Conservation (phyloP, 176 grass and related monocot genomes). For the Urochloa ruziziensis region DNA sequence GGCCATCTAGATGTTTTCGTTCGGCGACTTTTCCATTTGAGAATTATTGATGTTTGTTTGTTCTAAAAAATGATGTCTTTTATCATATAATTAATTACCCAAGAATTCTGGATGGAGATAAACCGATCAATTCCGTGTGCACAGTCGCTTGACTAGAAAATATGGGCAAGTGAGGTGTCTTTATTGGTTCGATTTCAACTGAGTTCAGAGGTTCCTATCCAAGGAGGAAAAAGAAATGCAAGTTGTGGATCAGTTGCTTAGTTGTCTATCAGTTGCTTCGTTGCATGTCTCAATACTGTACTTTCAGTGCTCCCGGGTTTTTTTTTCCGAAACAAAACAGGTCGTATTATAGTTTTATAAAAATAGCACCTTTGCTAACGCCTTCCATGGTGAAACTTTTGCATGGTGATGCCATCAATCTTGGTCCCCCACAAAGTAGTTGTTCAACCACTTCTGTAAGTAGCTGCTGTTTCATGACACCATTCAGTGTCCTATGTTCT, state of each 20-base stretch:
- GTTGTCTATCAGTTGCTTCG: not conserved
- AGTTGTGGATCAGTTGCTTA: not conserved
- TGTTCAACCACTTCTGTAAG: conserved; percentile 41
- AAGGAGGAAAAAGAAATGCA: not conserved
- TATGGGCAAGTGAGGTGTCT: not conserved
- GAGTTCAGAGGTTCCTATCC: not conserved
- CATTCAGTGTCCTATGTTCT: conserved; percentile 19
- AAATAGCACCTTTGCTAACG: not conserved
- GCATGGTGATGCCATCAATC: conserved; percentile 7
- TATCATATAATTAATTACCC: not conserved
- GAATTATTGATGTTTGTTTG: not conserved
- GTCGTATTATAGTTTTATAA: too few relatives aligned
- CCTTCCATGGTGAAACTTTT: conserved; percentile 9
- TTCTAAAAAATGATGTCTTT: not conserved
- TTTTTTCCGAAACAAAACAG: not conserved
- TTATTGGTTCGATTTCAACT: not conserved
- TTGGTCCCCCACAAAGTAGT: conserved; percentile 20
- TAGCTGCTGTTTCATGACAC: conserved; percentile 30
- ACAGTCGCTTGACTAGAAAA: not conserved
- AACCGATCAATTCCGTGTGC: not conserved
- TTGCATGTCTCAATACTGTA: not conserved
- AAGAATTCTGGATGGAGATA: not conserved
- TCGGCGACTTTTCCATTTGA: not conserved
- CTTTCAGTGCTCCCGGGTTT: not conserved
- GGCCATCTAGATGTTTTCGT: conserved; percentile 6